Percentiles rank a stretch among this genome's conserved stretches.
Conservation (phyloP, 192 early-diverging fungal species). For the Coemansia sp. region DNA sequence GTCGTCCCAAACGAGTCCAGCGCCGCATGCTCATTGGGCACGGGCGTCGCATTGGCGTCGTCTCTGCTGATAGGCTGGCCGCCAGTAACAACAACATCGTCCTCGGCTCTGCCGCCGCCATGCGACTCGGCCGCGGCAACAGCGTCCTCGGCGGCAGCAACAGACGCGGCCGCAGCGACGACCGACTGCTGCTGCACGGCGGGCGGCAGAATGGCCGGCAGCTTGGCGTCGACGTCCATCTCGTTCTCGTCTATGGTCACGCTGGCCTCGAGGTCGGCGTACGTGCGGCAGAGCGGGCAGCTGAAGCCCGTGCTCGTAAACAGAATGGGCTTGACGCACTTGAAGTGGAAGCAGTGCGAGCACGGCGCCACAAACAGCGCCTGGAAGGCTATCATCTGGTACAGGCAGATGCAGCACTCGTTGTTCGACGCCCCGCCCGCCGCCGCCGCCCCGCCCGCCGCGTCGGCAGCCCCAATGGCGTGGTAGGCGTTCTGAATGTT, state of each 20-base stretch:
- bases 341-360: slow-evolving; percentile 93
- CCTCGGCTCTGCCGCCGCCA: slow-evolving; percentile 7
- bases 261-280: slow-evolving; percentile 85
- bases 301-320: slow-evolving; percentile 74
- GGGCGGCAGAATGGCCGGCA: slow-evolving; percentile 30
- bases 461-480: slow-evolving; percentile 13
- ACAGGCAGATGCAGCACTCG: slow-evolving; percentile 93
- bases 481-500: slow-evolving; percentile 56
- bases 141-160: slow-evolving; percentile 36
- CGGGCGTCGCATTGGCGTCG: slow-evolving; percentile 50
- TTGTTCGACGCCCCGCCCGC: slow-evolving; percentile 53
- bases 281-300: slow-evolving; percentile 91
- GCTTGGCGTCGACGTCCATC: slow-evolving; percentile 44
- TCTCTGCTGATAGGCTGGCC: slow-evolving; percentile 15
- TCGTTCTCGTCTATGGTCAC: slow-evolving; percentile 61
- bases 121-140: slow-evolving; percentile 33
- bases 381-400: slow-evolving; percentile 83
- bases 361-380: slow-evolving; percentile 92
- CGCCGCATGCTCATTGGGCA: slow-evolving; percentile 44
- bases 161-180: slow-evolving; percentile 3
- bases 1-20: slow-evolving; percentile 55
- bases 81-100: not conserved
- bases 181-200: slow-evolving; percentile 15
- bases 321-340: slow-evolving; percentile 86
- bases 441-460: slow-evolving; percentile 28